Evolutionary conservation across 1,284 basidiomycete species (phyloP), one percentile per base, ranked within the genome.

Genomic region (Microbotryum saponariae): DNA sequence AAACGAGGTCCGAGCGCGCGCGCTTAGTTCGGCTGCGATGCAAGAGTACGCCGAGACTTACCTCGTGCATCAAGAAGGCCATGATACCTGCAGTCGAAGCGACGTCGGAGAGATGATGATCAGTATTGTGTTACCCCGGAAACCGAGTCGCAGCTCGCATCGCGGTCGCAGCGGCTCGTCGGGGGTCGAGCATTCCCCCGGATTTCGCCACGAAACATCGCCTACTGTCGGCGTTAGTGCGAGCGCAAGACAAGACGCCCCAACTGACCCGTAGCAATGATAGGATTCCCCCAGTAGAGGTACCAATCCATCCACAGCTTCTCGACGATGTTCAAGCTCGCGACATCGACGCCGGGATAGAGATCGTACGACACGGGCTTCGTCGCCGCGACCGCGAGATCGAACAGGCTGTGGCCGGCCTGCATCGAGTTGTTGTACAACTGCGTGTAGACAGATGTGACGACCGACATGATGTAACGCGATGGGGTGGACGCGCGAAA

Each of bases 11-110:
- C 50, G 37, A 53, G 46, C 31, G 21, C 27, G 21, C 61, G 51
- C 65, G n/a, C n/a, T n/a, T 23, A 58, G 21, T 18, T 47, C 16
- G 37, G 37, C 14, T 18, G 16, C 37, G 37, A 42, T 12, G 16
- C 3, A 3, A 16, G 31, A 31, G 31, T 31, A 42, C 37, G 14
- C 16, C 37, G 37, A 51, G 52, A 42, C 63, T 51, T 55, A 45
- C 66, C 57, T 66, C 59, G 56, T 60, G 94, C 67, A 97, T 75
- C 45, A 96, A 66, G 77, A 98, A 97, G 71, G 88, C 91, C 83
- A 91, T 86, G 65, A 98, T 79, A 64, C 94, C 92, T 53, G 51
- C 4, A 31, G n/a, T 52, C 16, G 37, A 16, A 5, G 6, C n/a
- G n/a, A n/a, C n/a, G n/a, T 42, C 37, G 37, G 14, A 42, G 31